Conservation (phyloP, 805 yeast species). For the Aciculoconidium aculeatum region DNA sequence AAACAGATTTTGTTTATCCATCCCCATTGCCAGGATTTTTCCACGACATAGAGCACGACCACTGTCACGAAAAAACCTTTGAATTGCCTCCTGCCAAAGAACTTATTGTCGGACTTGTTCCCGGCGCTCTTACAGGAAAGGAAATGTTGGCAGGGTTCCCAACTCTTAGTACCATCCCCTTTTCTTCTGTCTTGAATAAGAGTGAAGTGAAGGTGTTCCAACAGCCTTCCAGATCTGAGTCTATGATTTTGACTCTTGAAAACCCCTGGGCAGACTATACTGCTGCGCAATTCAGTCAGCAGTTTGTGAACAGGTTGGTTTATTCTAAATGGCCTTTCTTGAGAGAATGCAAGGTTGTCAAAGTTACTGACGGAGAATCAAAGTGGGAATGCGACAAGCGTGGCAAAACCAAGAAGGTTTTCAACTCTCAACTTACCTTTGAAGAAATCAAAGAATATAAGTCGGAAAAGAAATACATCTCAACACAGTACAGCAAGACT, state of each 20-base stretch:
- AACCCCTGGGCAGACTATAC: constrained; percentile 51
- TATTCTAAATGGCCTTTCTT: constrained; percentile 90
- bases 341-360: constrained; percentile 67
- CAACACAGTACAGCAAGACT: constrained; percentile 38
- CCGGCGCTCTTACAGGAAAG: constrained; percentile 65
- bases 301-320: constrained; percentile 55
- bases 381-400: constrained; percentile 40
- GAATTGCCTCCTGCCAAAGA: constrained; percentile 44
- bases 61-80: constrained; percentile 61
- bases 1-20: constrained; percentile 56
- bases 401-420: too few species aligned
- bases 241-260: constrained; percentile 62
- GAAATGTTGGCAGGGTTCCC: constrained; percentile 88
- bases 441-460: constrained; percentile 45
- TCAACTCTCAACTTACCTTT: constrained; percentile 29
- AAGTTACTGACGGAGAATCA: constrained; percentile 50
- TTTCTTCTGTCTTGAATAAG: constrained; percentile 44
- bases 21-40: constrained; percentile 77
- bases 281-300: constrained; percentile 59
- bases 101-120: constrained; percentile 51
- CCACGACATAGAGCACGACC: constrained; percentile 71
- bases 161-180: constrained; percentile 65
- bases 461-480: constrained; percentile 34
- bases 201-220: constrained; percentile 76
- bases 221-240: constrained; percentile 76